phyloP scores from a whole-genome alignment of 805 yeast species.

The Yamadazyma laniorum region DNA sequence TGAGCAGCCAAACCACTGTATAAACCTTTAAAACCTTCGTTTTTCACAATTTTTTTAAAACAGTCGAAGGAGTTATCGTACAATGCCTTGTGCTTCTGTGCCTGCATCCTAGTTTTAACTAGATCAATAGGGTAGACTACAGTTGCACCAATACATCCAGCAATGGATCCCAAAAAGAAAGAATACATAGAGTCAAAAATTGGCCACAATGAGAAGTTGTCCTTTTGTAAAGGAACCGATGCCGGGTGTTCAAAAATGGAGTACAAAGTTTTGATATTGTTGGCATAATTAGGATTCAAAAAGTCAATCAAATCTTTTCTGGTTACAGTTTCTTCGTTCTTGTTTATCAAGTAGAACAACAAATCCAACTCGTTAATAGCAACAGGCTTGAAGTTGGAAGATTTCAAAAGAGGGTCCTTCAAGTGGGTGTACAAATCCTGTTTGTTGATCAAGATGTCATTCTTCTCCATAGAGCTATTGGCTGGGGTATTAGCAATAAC shows the following conservation, averaged over 20 bases:
- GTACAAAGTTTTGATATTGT: conserved; percentile 33
- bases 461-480: conserved; percentile 34
- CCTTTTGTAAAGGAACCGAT: conserved; percentile 30
- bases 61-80: conserved; percentile 87
- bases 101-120: conserved; percentile 96
- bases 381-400: conserved; percentile 43
- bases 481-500: conserved; percentile 48
- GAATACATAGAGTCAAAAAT: conserved; percentile 76
- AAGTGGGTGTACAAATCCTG: conserved; percentile 40
- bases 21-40: conserved; percentile 82
- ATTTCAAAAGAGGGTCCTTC: conserved; percentile 43
- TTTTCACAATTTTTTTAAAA: conserved; percentile 66
- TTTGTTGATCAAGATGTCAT: conserved; percentile 42
- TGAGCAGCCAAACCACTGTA: conserved; percentile 95
- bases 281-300: conserved; percentile 57
- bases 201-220: conserved; percentile 46
- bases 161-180: conserved; percentile 86
- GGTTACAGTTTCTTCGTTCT: conserved; percentile 37
- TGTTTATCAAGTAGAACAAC: conserved; percentile 39
- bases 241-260: conserved; percentile 44
- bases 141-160: conserved; percentile 98
- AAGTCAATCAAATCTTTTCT: conserved; percentile 41
- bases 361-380: conserved; percentile 40
- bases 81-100: conserved; percentile 70
- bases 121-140: conserved; percentile 95